Base-by-base conservation (phyloP, 164 flowering plant genomes). In the Santalum album region DNA sequence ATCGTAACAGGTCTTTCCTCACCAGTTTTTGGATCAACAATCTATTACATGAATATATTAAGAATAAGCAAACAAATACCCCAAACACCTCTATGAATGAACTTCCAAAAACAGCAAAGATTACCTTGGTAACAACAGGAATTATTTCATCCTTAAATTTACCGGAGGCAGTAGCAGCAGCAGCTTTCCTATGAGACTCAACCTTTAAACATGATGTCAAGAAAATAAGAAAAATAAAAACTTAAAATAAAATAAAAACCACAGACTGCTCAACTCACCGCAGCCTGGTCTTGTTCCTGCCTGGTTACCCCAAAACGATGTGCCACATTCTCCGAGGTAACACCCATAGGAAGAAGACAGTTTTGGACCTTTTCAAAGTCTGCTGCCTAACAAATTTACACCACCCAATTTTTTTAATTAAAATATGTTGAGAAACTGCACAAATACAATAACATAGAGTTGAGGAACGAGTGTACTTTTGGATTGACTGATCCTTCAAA, bases 291-390 rank as follows among this genome's bases (percentile, higher is more conserved):
- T 65, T 90, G 99, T 70, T 85, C 90, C 78, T 78, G 67, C 64
- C 97, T 74, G 47, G 99, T 72, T 11, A 94, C 95, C 34, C 95
- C 87, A 75, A 67, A 94, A 34, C 96, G 87, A 2, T 76, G 71
- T 19, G 99, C 96, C 60, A 94, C 99, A 79, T 94, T 94, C 75
- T 94, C 99, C 64, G 99, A 94, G 47, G 99, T 94, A 24, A 90
- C 29, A 21, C 99, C 99, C 97, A 94, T 94, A 1, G 99, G 99
- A 51, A 94, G 92, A 68, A 94, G 90, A 62, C 97, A 94, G 67
- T 86, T 77, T 64, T 73, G 90, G 24, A 96, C 97, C 75, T 84
- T 79, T 48, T 54, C 63, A 62, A 83, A 62, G 40, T 11, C 49
- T n/a, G 76, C 65, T 1, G 72, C 90, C 99, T 94, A 54, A 29